A percentile compares a stretch with the other conserved stretches of the same genome.
Conservation (phyloP, 306 rosid species). For the Cucumis sativus region DNA sequence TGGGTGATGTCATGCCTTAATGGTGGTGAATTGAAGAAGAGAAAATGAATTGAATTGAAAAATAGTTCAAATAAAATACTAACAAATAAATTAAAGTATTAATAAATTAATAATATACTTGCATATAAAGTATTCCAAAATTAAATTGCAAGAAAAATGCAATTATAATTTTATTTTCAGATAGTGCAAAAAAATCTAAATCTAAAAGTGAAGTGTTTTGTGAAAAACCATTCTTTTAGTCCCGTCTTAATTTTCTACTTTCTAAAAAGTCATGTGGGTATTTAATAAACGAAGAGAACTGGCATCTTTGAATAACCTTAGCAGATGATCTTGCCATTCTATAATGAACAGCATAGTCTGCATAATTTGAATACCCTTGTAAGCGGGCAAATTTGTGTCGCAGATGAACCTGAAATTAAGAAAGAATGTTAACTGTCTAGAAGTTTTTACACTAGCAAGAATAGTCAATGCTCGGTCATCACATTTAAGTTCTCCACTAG, state of each 20-base stretch:
- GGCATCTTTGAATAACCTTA: conserved; percentile 33
- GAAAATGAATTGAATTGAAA: not conserved
- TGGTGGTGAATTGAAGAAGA: not conserved
- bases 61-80: not conserved
- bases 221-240: not conserved
- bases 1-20: not conserved
- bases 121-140: not conserved
- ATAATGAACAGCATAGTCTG: conserved; percentile 66
- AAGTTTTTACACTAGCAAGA: not conserved
- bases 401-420: conserved; percentile 52
- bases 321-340: conserved; percentile 93
- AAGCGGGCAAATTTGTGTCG: conserved; percentile 87
- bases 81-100: not conserved
- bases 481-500: not conserved
- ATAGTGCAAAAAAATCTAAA: not conserved
- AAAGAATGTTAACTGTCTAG: conserved; percentile 2
- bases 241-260: not conserved
- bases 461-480: not conserved
- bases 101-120: not conserved
- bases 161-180: not conserved
- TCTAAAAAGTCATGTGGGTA: not conserved
- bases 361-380: conserved; percentile 80
- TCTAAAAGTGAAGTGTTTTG: not conserved
- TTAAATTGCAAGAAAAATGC: not conserved
- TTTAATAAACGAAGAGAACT: conserved; percentile 9